phyloP scores from a whole-genome alignment of 257 asterid species.

The Plantago major region DNA sequence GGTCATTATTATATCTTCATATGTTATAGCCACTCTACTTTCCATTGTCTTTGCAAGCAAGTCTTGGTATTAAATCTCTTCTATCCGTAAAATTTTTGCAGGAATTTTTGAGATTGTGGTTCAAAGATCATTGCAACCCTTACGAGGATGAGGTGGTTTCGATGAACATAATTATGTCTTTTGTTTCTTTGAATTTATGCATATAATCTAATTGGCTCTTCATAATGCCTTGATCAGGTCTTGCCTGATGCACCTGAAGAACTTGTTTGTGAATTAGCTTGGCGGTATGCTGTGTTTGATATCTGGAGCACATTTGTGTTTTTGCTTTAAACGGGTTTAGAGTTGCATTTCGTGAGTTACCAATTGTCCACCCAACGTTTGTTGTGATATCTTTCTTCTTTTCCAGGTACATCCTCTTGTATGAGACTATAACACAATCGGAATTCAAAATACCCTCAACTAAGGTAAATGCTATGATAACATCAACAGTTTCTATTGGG shows the following conservation, averaged over 20 bases:
- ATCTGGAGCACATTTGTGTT: not conserved
- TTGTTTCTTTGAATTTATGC: not conserved
- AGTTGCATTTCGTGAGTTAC: not conserved
- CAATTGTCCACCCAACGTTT: too few species aligned
- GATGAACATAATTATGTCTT: not conserved
- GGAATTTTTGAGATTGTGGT: constrained; percentile 98
- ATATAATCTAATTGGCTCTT: constrained; percentile 12
- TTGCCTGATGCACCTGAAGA: constrained; percentile 94
- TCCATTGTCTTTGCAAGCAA: not conserved
- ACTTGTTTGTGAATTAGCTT: constrained; percentile 80
- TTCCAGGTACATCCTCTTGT: constrained; percentile 76
- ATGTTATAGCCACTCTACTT: not conserved
- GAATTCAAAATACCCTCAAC: constrained; percentile 51
- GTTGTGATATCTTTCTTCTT: constrained; percentile 12
- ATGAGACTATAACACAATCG: constrained; percentile 74
- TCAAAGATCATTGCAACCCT: constrained; percentile 83
- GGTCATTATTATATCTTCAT: constrained; percentile 34
- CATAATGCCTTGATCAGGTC: constrained; percentile 36
- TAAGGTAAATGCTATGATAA: constrained; percentile 34
- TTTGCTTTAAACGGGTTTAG: not conserved
- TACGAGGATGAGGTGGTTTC: constrained; percentile 73
- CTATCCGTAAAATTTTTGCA: constrained; percentile 29
- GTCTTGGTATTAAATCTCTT: constrained; percentile 3
- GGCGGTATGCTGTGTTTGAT: constrained; percentile 52
- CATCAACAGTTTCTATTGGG: not conserved